These are phyloP conservation scores for Calonectria hawksworthii DNA, from an alignment of 2,329 filamentous ascomycete species.

Conservation along the genomic window DNA sequence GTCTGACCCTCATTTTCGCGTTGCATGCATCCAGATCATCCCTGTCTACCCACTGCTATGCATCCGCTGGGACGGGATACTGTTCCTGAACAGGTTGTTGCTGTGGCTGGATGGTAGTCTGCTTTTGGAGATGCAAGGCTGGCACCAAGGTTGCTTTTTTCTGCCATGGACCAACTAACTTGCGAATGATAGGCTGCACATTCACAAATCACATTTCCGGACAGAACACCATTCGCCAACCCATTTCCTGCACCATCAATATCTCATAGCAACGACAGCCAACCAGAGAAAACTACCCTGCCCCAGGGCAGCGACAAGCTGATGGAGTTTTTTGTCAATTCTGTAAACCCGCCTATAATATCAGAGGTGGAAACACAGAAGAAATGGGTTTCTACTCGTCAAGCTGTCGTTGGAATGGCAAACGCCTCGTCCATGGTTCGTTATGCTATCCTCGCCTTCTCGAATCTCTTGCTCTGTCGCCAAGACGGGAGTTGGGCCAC, in stretches of 20 bases:
- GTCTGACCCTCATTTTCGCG: slow-evolving; percentile 13
- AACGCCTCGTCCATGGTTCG: slow-evolving; percentile 61
- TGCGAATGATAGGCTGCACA: slow-evolving; percentile 32
- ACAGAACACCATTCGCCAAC: slow-evolving; percentile 37
- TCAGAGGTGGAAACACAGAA: slow-evolving; percentile 66
- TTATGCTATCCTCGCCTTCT: slow-evolving; percentile 65
- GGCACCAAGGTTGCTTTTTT: background rate
- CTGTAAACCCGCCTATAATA: slow-evolving; percentile 66
- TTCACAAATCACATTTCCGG: slow-evolving; percentile 42
- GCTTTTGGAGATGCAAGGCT: background rate
- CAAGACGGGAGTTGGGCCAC: slow-evolving; percentile 49
- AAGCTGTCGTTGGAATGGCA: slow-evolving; percentile 63
- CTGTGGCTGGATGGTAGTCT: background rate
- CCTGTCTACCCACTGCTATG: slow-evolving; percentile 22
- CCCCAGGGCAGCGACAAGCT: slow-evolving; percentile 47
- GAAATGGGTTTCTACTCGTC: slow-evolving; percentile 64
- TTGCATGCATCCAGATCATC: slow-evolving; percentile 15
- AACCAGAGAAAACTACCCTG: slow-evolving; percentile 15
- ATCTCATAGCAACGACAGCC: slow-evolving; percentile 37
- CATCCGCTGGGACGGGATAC: background rate
- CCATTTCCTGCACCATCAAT: slow-evolving; percentile 40
- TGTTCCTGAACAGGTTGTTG: background rate
- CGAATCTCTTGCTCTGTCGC: slow-evolving; percentile 58
- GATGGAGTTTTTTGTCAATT: slow-evolving; percentile 63
- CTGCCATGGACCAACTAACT: background rate